Evolutionary conservation across 208 protist genomes (phyloP).

Genomic region (Leishmania amazonensis): DNA sequence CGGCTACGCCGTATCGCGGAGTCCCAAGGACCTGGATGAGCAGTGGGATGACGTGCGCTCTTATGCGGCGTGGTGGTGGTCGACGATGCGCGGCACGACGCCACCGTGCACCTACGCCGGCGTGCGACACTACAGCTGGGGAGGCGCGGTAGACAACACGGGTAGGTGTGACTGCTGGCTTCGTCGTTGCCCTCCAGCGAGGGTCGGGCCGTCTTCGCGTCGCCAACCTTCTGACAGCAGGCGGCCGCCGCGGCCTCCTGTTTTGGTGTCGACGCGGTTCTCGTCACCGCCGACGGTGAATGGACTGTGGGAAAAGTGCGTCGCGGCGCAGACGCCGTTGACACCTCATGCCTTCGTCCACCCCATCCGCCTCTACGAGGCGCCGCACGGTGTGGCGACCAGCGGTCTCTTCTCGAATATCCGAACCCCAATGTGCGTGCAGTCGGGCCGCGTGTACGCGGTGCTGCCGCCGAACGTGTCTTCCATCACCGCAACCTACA

Average conservation of each 20-base stretch:
- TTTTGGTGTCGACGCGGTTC: constrained; percentile 1
- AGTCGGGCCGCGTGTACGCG: constrained; percentile 30
- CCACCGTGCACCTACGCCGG: constrained; percentile 36
- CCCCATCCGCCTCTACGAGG: constrained; percentile 19
- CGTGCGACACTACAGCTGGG: constrained; percentile 36
- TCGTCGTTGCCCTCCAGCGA: constrained; percentile 27
- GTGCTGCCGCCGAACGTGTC: constrained; percentile 17
- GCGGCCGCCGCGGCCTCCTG: not conserved
- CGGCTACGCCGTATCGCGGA: constrained; percentile 12
- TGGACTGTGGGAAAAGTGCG: constrained; percentile 18
- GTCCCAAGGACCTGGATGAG: constrained; percentile 29
- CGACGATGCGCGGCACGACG: constrained; percentile 7
- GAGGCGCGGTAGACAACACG: constrained; percentile 19
- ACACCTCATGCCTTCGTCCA: constrained; percentile 8
- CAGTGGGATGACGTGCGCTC: constrained; percentile 38
- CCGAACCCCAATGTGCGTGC: constrained; percentile 36
- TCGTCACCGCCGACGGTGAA: constrained; percentile 15
- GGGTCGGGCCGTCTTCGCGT: not conserved
- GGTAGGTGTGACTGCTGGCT: constrained; percentile 27
- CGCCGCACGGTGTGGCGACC: constrained; percentile 5
- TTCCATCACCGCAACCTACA: constrained; percentile 16
- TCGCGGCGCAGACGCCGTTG: constrained; percentile 17
- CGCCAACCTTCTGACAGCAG: not conserved
- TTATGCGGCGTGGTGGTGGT: constrained; percentile 23
- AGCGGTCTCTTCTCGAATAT: constrained; percentile 21